These are phyloP conservation scores for Vicia sativa DNA, from an alignment of 306 rosid genomes.

Conservation along the genomic window DNA sequence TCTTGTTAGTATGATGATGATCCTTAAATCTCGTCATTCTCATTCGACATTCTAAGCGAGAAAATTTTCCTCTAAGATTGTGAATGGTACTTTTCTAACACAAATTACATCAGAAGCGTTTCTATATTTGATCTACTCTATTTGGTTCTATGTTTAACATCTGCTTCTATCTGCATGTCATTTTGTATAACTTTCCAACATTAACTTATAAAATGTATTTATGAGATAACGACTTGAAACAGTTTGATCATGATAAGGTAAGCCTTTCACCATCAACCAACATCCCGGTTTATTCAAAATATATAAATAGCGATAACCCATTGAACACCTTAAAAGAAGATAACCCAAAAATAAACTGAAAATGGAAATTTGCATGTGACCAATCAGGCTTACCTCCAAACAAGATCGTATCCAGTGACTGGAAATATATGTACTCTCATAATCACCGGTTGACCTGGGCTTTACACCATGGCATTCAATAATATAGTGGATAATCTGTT, in stretches of 20 bases:
- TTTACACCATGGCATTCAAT: constrained; percentile 80
- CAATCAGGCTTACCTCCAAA: constrained; percentile 67
- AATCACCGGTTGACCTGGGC: constrained; percentile 41
- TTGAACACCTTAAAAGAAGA: constrained; percentile 22
- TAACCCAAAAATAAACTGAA: constrained; percentile 32
- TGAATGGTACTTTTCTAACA: constrained; percentile 6
- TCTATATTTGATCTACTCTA: neutral
- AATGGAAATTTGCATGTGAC: constrained; percentile 28
- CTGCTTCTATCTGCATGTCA: neutral
- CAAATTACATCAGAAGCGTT: neutral
- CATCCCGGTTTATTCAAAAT: neutral
- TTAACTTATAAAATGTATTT: constrained; percentile 22
- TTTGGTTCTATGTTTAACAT: constrained; percentile 3
- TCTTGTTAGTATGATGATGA: neutral
- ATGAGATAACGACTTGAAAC: constrained; percentile 11
- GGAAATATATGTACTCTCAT: constrained; percentile 56
- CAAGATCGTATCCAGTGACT: constrained; percentile 95
- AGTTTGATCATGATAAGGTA: constrained; percentile 6
- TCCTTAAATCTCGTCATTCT: neutral
- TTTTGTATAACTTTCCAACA: constrained; percentile 2
- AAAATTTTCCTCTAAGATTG: neutral
- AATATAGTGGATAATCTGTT: constrained; percentile 58
- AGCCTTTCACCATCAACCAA: constrained; percentile 1
- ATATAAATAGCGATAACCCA: neutral
- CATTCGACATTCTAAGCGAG: neutral